phyloP scores from a whole-genome alignment of 2,329 filamentous ascomycete species.

The Coniochaeta prunicola region DNA sequence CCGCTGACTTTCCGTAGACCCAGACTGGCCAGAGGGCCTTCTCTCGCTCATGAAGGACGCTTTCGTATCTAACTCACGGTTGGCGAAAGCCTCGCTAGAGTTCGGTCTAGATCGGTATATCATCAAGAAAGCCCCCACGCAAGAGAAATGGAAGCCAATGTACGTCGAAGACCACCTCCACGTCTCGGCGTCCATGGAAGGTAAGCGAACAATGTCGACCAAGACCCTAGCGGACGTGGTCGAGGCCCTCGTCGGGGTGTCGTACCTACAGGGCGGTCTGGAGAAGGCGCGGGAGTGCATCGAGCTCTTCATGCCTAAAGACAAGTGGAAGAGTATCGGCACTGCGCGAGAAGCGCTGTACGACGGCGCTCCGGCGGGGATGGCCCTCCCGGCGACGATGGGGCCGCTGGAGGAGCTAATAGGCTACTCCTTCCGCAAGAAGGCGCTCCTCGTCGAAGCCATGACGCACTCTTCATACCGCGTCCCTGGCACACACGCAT shows the following conservation, averaged over 20 bases:
- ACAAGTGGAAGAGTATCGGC: constrained; percentile 43
- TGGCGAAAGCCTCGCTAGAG: constrained; percentile 57
- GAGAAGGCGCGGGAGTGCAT: constrained; percentile 57
- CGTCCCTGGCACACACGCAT: constrained; percentile 36
- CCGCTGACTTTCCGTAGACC: constrained; percentile 33
- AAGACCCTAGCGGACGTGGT: constrained; percentile 85
- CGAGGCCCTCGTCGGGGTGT: constrained; percentile 74
- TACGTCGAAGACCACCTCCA: constrained; percentile 38
- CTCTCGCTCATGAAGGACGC: constrained; percentile 61
- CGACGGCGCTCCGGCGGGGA: constrained; percentile 25
- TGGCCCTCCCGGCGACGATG: constrained; percentile 31
- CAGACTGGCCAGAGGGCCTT: constrained; percentile 68
- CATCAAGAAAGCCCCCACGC: constrained; percentile 58
- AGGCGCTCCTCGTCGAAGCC: constrained; percentile 65
- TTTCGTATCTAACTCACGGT: constrained; percentile 67
- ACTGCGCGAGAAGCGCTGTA: constrained; percentile 35
- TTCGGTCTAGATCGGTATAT: constrained; percentile 67
- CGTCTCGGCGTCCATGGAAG: constrained; percentile 6
- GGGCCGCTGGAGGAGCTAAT: constrained; percentile 55
- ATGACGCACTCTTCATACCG: constrained; percentile 66
- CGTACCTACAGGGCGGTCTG: constrained; percentile 62
- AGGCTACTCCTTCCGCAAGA: constrained; percentile 64
- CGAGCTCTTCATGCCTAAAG: constrained; percentile 55
- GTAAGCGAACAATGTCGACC: constrained; percentile 47
- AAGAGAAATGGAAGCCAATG: constrained; percentile 63